Base-by-base conservation (phyloP, 2,329 filamentous ascomycete genomes). In the Fusarium longipes region DNA sequence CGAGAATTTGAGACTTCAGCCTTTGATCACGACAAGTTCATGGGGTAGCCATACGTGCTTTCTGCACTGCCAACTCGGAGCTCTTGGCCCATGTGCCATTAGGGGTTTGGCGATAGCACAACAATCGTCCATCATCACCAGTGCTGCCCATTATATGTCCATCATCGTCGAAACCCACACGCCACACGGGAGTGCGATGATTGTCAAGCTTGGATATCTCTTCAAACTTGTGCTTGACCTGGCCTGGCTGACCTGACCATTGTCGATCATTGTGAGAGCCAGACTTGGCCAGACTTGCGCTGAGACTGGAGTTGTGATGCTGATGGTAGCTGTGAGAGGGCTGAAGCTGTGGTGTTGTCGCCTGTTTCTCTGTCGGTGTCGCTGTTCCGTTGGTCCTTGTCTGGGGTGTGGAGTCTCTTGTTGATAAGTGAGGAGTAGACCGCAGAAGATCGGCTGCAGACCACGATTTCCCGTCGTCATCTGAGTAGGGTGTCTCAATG, bases 61-160 rank as follows among this genome's bases (percentile, higher is more conserved):
- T 87, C 73, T 85, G 82, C 77, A 88, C 85, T 32, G 82, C 82
- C 66, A 89, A 75, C 77, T 89, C 86, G 0, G 85, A 85, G 71
- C 86, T 88, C 77, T 87, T 86, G 1, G 82, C 83, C 87, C 87
- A 89, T 10, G 79, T 73, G 0, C 86, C 86, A 58, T 84, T 83
- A 1, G 86, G 85, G 39, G 81, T 83, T 76, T 89, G 86, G 15
- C 87, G 83, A 74, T 88, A 90, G 63, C 87, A 87, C 71, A 88
- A 78, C 59, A 90, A 73, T 74, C 83, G 86, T 12, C 91, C 92
- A 75, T 94, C 91, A 67, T 95, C 92, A 5, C 91, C 91, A 2
- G 91, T 91, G 38, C 89, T 91, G 2, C 91, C 88, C 9, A 95
- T 80, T 14, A 94, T 84, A 76, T 93, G 90, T 6, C 91, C 91